Conservation (phyloP, 352 stramenopile species). For the Pseudoperonospora humuli region DNA sequence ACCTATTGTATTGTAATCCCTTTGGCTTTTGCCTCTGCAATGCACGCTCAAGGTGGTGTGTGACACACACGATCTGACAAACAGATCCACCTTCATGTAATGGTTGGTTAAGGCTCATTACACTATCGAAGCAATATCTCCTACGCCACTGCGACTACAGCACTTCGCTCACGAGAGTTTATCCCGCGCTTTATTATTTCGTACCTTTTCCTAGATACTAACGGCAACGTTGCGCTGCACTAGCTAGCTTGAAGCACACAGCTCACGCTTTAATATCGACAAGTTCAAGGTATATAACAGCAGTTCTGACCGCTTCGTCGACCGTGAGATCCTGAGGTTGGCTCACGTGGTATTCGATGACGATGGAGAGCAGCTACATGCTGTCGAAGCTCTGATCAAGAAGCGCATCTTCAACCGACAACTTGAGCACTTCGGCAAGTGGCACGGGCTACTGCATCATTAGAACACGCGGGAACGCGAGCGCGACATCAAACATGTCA, state of each 20-base stretch:
- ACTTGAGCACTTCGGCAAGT: conserved; percentile 3
- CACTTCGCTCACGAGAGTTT: conserved; percentile 3
- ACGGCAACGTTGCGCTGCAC: background rate
- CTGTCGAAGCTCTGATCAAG: conserved; percentile 4
- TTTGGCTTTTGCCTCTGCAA: too few relatives aligned
- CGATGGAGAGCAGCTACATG: background rate
- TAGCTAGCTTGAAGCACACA: conserved; percentile 1
- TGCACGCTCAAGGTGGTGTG: too few relatives aligned
- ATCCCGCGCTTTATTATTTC: background rate
- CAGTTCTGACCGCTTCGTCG: background rate
- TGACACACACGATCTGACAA: too few relatives aligned
- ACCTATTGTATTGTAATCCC: too few relatives aligned
- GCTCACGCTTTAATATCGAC: conserved; percentile 7
- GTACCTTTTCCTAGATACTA: background rate
- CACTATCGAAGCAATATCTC: conserved; percentile 3
- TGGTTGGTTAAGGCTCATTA: too few relatives aligned
- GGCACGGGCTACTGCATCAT: background rate
- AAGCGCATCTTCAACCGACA: conserved; percentile 4
- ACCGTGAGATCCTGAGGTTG: conserved; percentile 5
- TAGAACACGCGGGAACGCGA: background rate
- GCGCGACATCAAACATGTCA: background rate
- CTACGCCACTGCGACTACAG: conserved; percentile 2
- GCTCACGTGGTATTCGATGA: conserved; percentile 2
- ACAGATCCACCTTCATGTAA: too few relatives aligned
- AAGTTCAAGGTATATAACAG: conserved; percentile 9